Percentiles rank a stretch among this genome's conserved stretches.
Conservation (phyloP, 345 rosid species). For the Syzygium aqueum region DNA sequence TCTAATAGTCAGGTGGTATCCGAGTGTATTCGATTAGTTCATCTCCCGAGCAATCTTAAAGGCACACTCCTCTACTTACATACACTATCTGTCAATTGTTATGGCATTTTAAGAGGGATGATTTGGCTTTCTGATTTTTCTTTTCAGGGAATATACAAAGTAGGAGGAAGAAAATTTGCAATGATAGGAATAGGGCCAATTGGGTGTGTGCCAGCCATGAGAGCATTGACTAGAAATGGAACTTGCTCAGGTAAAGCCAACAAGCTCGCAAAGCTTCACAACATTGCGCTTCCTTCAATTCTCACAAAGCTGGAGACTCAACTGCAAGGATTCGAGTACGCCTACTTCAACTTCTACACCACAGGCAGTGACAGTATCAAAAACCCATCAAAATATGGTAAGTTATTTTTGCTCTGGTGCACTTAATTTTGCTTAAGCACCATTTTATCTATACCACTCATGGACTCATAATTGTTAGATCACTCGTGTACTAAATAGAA, state of each 20-base stretch:
- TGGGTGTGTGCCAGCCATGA: not conserved
- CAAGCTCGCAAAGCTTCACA: conserved; percentile 12
- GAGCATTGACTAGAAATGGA: not conserved
- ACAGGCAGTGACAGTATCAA: conserved; percentile 10
- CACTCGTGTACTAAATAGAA: not conserved
- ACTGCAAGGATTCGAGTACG: conserved; percentile 22
- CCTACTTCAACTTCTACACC: conserved; percentile 15
- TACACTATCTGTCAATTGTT: not conserved
- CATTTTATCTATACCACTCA: not conserved
- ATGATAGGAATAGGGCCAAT: not conserved
- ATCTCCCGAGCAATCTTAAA: not conserved
- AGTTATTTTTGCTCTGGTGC: not conserved
- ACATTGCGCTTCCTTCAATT: conserved; percentile 7
- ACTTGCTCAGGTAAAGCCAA: not conserved
- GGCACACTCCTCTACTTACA: not conserved
- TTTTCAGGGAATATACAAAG: not conserved
- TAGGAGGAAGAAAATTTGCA: conserved; percentile 1
- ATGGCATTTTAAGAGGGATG: not conserved
- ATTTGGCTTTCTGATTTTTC: not conserved
- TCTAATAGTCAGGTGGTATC: not conserved
- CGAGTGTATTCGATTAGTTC: not conserved
- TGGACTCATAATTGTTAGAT: not conserved
- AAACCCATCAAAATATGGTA: conserved; percentile 32
- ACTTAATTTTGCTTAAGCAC: not conserved
- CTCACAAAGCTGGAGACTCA: conserved; percentile 4